Conservation (phyloP, 345 rosid genomes). For the Brassica napus region Da-Ae NC_063445.1:57064501-57065000, state of each 20-base stretch:
- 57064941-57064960: neutral
- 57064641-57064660: neutral
- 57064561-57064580: constrained; percentile 18
- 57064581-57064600: constrained; percentile 4
- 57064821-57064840: constrained; percentile 22
- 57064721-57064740: constrained; percentile 13
- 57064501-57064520: constrained; percentile 14
- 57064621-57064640: neutral
- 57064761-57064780: neutral
- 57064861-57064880: neutral
- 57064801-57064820: constrained; percentile 26
- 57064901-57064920: neutral
- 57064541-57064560: constrained; percentile 32
- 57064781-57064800: neutral
- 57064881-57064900: constrained; percentile 20
- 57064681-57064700: neutral
- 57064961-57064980: neutral
- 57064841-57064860: constrained; percentile 21
- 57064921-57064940: neutral
- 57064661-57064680: neutral
- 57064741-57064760: constrained; percentile 21
- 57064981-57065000: too few species aligned
- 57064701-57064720: constrained; percentile 3
- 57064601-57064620: neutral
- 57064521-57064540: neutral